Evolutionary conservation across 495 filamentous ascomycete genomes (phyloP), one percentile per base, ranked within the genome.

Genomic region (Xylaria acuta): DNA sequence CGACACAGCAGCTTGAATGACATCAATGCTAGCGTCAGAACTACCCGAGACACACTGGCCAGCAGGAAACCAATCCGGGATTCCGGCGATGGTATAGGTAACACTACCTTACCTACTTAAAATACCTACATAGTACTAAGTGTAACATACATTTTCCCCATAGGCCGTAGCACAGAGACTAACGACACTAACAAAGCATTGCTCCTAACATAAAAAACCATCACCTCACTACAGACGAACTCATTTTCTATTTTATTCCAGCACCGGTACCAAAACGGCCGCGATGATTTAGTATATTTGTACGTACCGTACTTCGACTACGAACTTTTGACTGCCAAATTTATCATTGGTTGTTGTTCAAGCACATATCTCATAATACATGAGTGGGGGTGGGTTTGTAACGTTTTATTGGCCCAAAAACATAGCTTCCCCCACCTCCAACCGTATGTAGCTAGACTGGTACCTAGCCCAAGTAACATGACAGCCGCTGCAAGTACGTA

Each of bases 41-140:
- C 34, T 38, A n/a, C 22, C 34, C 34, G 34, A 22, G 20, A 22
- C 58, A 34, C 27, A 60, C 7, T 60, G 25, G 5, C 34, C 58
- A 38, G 58, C 34, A 60, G 58, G 34, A 22, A 60, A 60, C 34
- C 34, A 22, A 60, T 38, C 58, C 58, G 58, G 34, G 32, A 22
- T 38, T 22, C 58, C 58, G 58, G 58, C 34, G 18, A 20, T 32
- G 53, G 27, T 56, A 11, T 32, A 30, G 32, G 32, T 59, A 34
- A 36, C 54, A 59, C 54, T 30, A 20, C 53, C 16, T 30, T 14
- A 18, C 9, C 32, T 25, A 3, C 47, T 22, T 20, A 8, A 51
- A 20, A 51, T 25, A n/a, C n/a, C n/a, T 51, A 25, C 2, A 6
- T 51, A 16, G 41, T 16, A 47, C 1, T 5, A 47, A 47, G 16